Evolutionary conservation across 768 basidiomycete species (phyloP), one percentile per base, ranked within the genome.

Genomic region (Psilocybe sp.): DNA sequence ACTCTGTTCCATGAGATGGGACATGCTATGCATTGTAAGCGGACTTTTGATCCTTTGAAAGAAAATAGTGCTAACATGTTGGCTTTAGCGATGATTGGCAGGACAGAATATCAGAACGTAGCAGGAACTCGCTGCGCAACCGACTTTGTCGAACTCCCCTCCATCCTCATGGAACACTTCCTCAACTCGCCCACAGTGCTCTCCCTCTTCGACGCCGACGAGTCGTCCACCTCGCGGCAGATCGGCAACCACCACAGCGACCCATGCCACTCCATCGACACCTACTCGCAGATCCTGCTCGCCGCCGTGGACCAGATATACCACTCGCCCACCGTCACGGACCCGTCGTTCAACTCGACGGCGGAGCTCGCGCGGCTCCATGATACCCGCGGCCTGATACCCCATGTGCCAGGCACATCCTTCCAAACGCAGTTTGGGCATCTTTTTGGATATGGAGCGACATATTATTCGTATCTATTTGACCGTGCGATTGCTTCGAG

Each of bases 1-100:
- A 98, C 96, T 2, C 72, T 98, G 18, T 97, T 94, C 70, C 97
- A 99, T 60, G 97, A 99, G 70, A 97, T 98, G 93, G 97, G 97
- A 1, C 97, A 99, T 69, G 97, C 97, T 10, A 93, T 99, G 82
- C 97, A 99, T 65, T 99, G 97, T 98, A 61, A 77, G 93, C 76
- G n/a, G n/a, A n/a, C 11, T 37, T 23, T 40, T 47, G 35, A 40
- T 38, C 45, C 16, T 41, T 44, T 45, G 47, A 32, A 20, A 18
- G 33, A 28, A 14, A 20, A 10, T 20, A 4, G 15, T 41, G 41
- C 47, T 32, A 54, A 40, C 14, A 28, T 46, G 33, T n/a, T 38
- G 31, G 40, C 32, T 39, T 28, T 58, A 98, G 96, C 97, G 1
- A 99, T 99, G 97, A 87, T 98, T 54, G 96, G 96, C 39, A 80